These are phyloP conservation scores for Protomyces inundatus DNA, from an alignment of 1,139 yeast genomes.

Conservation along the genomic window DNA sequence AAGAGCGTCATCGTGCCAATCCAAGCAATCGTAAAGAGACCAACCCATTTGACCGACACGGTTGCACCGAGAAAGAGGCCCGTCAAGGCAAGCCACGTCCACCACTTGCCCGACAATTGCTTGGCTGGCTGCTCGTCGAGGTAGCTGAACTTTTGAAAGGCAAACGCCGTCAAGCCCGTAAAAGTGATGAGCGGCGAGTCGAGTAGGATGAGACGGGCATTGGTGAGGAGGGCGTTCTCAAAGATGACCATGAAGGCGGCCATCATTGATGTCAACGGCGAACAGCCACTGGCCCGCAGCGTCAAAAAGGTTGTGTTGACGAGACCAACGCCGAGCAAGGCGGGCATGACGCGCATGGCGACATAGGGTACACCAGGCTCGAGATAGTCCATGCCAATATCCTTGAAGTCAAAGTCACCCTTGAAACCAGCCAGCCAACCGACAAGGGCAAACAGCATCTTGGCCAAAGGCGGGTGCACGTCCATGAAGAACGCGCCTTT, in stretches of 20 bases:
- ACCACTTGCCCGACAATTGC: constrained; percentile 70
- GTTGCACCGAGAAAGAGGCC: constrained; percentile 87
- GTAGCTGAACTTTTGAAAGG: constrained; percentile 60
- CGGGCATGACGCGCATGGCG: constrained; percentile 82
- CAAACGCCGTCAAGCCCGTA: constrained; percentile 79
- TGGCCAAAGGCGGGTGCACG: constrained; percentile 91
- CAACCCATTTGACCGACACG: constrained; percentile 83
- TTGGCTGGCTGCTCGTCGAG: constrained; percentile 53
- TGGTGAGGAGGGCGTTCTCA: constrained; percentile 83
- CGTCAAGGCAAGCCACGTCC: constrained; percentile 61
- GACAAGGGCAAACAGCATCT: constrained; percentile 77
- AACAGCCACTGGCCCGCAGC: constrained; percentile 77
- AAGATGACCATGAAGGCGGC: constrained; percentile 64
- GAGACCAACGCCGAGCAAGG: constrained; percentile 74
- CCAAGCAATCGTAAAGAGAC: constrained; percentile 91
- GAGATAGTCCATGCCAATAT: constrained; percentile 57
- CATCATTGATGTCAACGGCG: constrained; percentile 64
- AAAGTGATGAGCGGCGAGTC: constrained; percentile 90
- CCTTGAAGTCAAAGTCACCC: constrained; percentile 67
- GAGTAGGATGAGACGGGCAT: constrained; percentile 79
- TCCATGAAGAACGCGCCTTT: constrained; percentile 76
- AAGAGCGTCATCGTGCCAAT: constrained; percentile 67
- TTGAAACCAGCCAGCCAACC: constrained; percentile 68
- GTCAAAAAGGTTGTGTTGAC: constrained; percentile 73
- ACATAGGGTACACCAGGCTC: constrained; percentile 53